Conservation (phyloP, 2,329 filamentous ascomycete genomes). For the Talaromyces sp. region DNA sequence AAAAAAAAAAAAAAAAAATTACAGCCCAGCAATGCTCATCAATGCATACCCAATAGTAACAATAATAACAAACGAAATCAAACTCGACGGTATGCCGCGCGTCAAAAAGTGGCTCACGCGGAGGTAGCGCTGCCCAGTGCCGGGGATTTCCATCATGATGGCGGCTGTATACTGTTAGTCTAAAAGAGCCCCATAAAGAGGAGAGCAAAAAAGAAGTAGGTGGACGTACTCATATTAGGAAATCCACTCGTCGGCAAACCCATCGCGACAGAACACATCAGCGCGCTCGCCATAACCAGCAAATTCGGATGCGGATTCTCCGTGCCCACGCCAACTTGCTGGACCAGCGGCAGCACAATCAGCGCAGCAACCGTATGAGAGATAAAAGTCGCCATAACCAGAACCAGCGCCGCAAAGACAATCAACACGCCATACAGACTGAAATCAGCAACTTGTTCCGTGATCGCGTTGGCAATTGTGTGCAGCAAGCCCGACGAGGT, state of each 20-base stretch:
- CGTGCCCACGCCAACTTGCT: conserved; percentile 79
- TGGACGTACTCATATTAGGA: conserved; percentile 99
- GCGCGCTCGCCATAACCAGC: conserved; percentile 85
- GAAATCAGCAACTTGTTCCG: conserved; percentile 65
- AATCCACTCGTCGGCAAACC: conserved; percentile 92
- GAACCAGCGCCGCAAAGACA: conserved; percentile 75
- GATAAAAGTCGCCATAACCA: conserved; percentile 95
- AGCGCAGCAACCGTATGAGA: conserved; percentile 93
- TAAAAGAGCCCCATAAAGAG: conserved; percentile 8
- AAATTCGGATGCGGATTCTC: conserved; percentile 86
- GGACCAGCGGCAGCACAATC: conserved; percentile 87
- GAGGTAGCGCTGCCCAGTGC: conserved; percentile 85
- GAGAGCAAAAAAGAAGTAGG: not conserved
- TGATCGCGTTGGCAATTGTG: conserved; percentile 76
- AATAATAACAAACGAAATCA: conserved; percentile 75
- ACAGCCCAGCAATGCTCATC: conserved; percentile 71
- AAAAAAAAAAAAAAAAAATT: conserved; percentile 13
- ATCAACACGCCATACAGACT: conserved; percentile 80
- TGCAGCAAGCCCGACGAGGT: conserved; percentile 87
- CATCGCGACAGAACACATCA: conserved; percentile 99
- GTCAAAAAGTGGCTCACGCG: conserved; percentile 92
- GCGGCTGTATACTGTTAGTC: conserved; percentile 55
- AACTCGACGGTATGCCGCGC: conserved; percentile 79
- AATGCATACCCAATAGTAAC: conserved; percentile 85
- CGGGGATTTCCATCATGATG: conserved; percentile 97